Conservation (phyloP, 2,329 filamentous ascomycete genomes). For the Arachnomyces sp. region DNA sequence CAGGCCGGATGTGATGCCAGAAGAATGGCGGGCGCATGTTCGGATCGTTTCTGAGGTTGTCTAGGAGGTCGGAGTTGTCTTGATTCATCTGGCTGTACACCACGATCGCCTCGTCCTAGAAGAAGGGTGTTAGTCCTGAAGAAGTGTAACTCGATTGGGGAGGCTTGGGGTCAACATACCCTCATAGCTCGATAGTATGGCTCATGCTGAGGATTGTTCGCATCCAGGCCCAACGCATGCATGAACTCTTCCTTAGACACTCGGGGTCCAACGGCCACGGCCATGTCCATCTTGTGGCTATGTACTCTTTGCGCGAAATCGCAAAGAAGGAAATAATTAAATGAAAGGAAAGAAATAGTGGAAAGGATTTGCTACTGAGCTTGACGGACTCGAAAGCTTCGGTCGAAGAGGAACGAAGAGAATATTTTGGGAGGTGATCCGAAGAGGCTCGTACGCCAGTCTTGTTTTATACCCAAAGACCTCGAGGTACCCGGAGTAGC, state of each 20-base stretch:
- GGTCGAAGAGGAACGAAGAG: too few species aligned
- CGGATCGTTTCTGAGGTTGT: slow-evolving; percentile 31
- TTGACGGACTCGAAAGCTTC: too few species aligned
- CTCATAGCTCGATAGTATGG: slow-evolving; percentile 39
- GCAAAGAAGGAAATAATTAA: too few species aligned
- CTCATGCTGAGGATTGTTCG: slow-evolving; percentile 36
- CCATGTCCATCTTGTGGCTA: slow-evolving; percentile 15
- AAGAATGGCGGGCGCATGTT: slow-evolving; percentile 35
- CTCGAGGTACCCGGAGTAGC: too few species aligned
- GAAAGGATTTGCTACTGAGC: too few species aligned
- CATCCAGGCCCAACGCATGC: slow-evolving; percentile 34
- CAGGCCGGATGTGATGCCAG: slow-evolving; percentile 40
- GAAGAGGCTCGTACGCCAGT: too few species aligned
- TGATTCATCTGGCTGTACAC: slow-evolving; percentile 37
- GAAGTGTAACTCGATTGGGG: neutral
- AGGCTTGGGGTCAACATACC: slow-evolving; percentile 22
- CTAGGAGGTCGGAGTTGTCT: slow-evolving; percentile 33
- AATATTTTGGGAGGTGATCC: too few species aligned
- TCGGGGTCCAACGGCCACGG: slow-evolving; percentile 31
- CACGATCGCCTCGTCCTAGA: slow-evolving; percentile 38
- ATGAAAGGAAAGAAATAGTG: too few species aligned
- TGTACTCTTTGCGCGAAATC: too few species aligned
- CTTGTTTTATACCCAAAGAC: too few species aligned
- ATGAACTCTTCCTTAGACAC: slow-evolving; percentile 42
- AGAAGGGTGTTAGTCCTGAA: neutral